These are phyloP conservation scores for Candida vaughaniae DNA, from an alignment of 805 yeast species.

Conservation along the genomic window DNA sequence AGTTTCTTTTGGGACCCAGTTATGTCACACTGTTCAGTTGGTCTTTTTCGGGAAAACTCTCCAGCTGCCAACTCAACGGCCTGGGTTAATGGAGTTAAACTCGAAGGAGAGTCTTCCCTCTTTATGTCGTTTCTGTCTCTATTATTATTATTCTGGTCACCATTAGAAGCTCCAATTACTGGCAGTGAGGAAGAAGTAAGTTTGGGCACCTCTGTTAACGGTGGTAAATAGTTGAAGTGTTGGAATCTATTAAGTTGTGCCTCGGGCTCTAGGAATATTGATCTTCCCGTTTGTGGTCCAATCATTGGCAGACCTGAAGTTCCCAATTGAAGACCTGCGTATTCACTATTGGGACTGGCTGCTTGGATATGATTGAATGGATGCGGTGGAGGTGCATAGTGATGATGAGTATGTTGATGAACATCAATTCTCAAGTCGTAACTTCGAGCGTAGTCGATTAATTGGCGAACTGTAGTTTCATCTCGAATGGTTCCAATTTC, in stretches of 20 bases:
- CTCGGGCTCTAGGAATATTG: constrained; percentile 44
- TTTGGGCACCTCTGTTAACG: constrained; percentile 68
- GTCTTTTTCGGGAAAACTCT: constrained; percentile 18
- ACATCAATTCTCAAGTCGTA: constrained; percentile 62
- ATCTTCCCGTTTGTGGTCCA: constrained; percentile 1
- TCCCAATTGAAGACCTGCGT: neutral
- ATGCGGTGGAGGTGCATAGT: constrained; percentile 50
- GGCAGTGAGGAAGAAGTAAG: constrained; percentile 54
- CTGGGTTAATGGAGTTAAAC: constrained; percentile 40
- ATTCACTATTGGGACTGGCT: constrained; percentile 2
- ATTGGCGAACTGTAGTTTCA: constrained; percentile 53
- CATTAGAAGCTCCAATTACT: neutral
- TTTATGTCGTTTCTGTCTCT: constrained; percentile 29
- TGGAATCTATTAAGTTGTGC: constrained; percentile 56
- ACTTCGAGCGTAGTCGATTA: constrained; percentile 60
- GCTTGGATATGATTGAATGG: constrained; percentile 9
- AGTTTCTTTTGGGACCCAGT: constrained; percentile 4
- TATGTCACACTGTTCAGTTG: constrained; percentile 8
- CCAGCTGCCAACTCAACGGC: constrained; percentile 40
- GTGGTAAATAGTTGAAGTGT: constrained; percentile 75
- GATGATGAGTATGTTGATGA: constrained; percentile 86
- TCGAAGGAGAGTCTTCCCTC: constrained; percentile 14
- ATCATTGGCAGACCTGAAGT: constrained; percentile 2
- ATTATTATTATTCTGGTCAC: constrained; percentile 36
- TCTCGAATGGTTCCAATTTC: constrained; percentile 49